Conservation (phyloP, 2,329 filamentous ascomycete species). For the Myriosclerotinia scirpicola region DNA sequence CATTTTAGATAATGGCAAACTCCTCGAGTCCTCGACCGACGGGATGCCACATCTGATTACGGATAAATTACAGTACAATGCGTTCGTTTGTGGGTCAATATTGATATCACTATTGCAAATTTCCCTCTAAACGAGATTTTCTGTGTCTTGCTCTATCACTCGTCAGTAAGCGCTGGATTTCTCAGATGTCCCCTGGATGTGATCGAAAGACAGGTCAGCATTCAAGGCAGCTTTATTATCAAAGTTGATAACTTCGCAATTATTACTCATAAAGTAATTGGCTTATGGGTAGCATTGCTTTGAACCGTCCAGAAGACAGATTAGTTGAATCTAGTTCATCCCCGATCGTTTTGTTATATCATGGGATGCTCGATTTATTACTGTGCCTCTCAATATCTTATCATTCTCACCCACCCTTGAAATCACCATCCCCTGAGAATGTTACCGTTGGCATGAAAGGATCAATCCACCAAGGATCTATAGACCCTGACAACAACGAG, state of each 20-base stretch:
- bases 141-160: not conserved
- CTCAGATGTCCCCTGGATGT: not conserved
- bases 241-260: not conserved
- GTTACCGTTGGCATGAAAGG: not conserved
- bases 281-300: not conserved
- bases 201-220: not conserved
- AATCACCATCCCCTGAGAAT: not conserved
- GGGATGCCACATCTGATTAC: too few species aligned
- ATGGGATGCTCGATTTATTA: not conserved
- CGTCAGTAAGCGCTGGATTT: not conserved
- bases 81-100: too few species aligned
- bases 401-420: not conserved
- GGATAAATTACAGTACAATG: not conserved
- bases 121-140: not conserved
- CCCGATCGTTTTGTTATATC: not conserved
- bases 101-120: not conserved
- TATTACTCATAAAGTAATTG: not conserved
- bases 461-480: not conserved
- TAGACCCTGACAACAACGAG: constrained; percentile 9
- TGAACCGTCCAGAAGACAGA: not conserved
- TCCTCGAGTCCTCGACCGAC: too few species aligned
- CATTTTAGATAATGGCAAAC: not conserved
- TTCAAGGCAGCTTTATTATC: not conserved
- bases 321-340: not conserved
- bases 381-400: not conserved